A percentile compares a stretch with the other conserved stretches of the same genome.
phyloP scores from a whole-genome alignment of 2,329 filamentous ascomycete genomes.

The Exserohilum turcica region DNA sequence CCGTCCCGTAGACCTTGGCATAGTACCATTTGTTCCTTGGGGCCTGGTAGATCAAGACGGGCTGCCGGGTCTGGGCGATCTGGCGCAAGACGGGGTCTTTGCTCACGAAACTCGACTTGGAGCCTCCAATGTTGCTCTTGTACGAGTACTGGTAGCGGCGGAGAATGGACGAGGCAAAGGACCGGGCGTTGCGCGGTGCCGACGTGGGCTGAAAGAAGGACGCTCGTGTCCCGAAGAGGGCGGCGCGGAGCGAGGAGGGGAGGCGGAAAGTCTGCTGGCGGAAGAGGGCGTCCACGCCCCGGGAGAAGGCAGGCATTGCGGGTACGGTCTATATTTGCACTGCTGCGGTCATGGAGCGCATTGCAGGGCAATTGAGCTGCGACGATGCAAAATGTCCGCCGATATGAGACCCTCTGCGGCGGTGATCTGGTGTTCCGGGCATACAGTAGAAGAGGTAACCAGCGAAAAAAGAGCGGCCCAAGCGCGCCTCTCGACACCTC shows the following conservation, averaged over 20 bases:
- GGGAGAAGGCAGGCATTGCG: conserved; percentile 39
- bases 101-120: conserved; percentile 23
- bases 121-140: conserved; percentile 8
- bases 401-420: not conserved
- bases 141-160: conserved; percentile 31
- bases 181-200: conserved; percentile 20
- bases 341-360: not conserved
- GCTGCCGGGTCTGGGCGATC: conserved; percentile 36
- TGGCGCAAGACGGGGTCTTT: conserved; percentile 43
- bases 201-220: conserved; percentile 26
- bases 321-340: not conserved
- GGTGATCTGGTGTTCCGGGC: not conserved
- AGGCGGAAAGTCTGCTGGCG: conserved; percentile 37
- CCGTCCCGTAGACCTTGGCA: conserved; percentile 35
- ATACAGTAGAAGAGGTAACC: conserved; percentile 19
- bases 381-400: not conserved
- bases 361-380: not conserved
- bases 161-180: conserved; percentile 32
- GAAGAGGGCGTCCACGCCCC: conserved; percentile 36
- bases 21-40: conserved; percentile 36
- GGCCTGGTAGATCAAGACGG: conserved; percentile 43
- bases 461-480: conserved; percentile 19
- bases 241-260: conserved; percentile 40
- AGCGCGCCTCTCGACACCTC: conserved; percentile 20
- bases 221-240: conserved; percentile 34